Conservation (phyloP, 495 filamentous ascomycete genomes). For the Apiosordaria backusii region DNA sequence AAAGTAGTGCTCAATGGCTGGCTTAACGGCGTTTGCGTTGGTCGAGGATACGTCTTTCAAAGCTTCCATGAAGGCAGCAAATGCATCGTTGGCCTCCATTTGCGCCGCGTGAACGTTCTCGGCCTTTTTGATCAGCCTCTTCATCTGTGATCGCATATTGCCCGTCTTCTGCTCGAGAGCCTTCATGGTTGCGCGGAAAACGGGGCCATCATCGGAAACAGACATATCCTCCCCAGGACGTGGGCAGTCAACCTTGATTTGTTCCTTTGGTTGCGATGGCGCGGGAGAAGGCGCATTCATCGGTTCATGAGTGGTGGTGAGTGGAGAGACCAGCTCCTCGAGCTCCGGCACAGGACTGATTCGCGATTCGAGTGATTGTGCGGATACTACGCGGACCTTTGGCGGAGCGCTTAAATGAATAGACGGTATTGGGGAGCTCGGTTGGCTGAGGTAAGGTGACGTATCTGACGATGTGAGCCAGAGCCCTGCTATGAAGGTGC, state of each 20-base stretch:
- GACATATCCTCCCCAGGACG: conserved; percentile 85
- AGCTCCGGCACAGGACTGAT: conserved; percentile 58
- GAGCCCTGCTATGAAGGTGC: background rate
- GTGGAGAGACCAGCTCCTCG: conserved; percentile 65
- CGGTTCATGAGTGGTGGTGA: conserved; percentile 46
- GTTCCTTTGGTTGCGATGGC: conserved; percentile 44
- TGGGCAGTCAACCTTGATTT: conserved; percentile 83
- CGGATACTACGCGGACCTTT: conserved; percentile 74
- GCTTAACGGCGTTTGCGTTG: conserved; percentile 92
- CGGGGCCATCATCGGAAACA: conserved; percentile 83
- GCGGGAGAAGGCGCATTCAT: conserved; percentile 31
- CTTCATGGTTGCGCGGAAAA: conserved; percentile 97
- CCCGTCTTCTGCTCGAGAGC: conserved; percentile 93
- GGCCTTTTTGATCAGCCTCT: conserved; percentile 88
- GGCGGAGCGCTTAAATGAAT: conserved; percentile 69
- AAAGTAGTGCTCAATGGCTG: conserved; percentile 95
- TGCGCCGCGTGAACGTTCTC: conserved; percentile 82
- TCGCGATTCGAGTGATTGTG: conserved; percentile 75
- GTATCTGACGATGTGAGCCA: conserved; percentile 26
- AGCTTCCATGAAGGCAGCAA: conserved; percentile 78
- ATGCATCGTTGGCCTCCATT: conserved; percentile 75
- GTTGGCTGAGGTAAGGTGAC: conserved; percentile 37
- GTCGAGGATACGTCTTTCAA: conserved; percentile 82
- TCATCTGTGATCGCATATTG: conserved; percentile 90
- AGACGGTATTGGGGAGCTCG: conserved; percentile 60